These are phyloP conservation scores for Marasmius oreades DNA, from an alignment of 1,284 basidiomycete species.

Conservation along the genomic window DNA sequence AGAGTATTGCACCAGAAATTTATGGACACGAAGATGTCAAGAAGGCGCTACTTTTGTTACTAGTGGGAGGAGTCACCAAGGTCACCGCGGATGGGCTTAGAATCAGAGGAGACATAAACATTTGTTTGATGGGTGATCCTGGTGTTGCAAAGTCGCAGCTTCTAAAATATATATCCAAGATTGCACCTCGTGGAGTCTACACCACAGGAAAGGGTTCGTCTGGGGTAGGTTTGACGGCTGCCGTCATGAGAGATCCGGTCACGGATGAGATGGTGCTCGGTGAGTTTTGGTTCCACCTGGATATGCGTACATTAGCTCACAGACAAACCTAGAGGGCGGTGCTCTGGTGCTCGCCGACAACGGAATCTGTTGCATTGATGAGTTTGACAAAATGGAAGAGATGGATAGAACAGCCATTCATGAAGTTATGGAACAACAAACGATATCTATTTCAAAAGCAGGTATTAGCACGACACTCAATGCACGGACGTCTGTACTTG, in stretches of 20 bases:
- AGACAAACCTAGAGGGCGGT: constrained; percentile 80
- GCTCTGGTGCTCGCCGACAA: constrained; percentile 98
- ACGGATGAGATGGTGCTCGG: constrained; percentile 99
- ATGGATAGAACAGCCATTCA: constrained; percentile 97
- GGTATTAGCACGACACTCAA: constrained; percentile 99
- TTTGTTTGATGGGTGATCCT: constrained; percentile 99
- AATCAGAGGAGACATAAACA: constrained; percentile 96
- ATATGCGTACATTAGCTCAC: constrained; percentile 11
- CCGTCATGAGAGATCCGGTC: constrained; percentile 98
- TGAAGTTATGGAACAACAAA: constrained; percentile 99
- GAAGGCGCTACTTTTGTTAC: constrained; percentile 90
- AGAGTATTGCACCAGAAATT: constrained; percentile 96
- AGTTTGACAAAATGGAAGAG: constrained; percentile 99
- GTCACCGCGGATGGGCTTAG: constrained; percentile 96
- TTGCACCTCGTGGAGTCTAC: constrained; percentile 96
- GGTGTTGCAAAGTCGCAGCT: constrained; percentile 99
- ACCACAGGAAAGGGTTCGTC: constrained; percentile 98
- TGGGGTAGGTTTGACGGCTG: constrained; percentile 97
- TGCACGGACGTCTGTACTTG: constrained; percentile 97
- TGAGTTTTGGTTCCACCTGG: constrained; percentile 36
- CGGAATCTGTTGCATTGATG: constrained; percentile 99
- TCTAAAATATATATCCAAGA: constrained; percentile 97
- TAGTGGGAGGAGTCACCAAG: constrained; percentile 97
- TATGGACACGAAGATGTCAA: constrained; percentile 99
- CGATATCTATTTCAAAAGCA: constrained; percentile 98